Evolutionary conservation across 2,329 filamentous ascomycete genomes (phyloP), one percentile per base, ranked within the genome.

Genomic region (Cryphonectria naterciae): DNA sequence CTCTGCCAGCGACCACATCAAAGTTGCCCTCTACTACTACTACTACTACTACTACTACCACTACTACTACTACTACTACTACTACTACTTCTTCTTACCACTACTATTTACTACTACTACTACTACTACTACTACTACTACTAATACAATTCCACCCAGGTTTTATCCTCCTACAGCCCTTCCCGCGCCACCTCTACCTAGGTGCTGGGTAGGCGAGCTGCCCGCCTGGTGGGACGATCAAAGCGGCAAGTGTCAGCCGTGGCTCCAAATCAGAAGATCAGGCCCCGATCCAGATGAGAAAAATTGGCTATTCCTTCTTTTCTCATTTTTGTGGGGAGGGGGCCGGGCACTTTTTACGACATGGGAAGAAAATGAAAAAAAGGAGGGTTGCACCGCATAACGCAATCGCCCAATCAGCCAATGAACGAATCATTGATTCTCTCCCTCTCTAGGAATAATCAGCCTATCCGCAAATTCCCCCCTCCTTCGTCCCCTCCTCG

Each of bases 211-310:
- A 13, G 32, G n/a, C 61, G 61, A 43, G 22, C 41, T 28, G 58
- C 15, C 46, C 58, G 58, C 58, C 58, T 61, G 58, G 56, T 60
- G 56, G 28, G 32, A 37, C n/a, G 63, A 65, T 65, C 63, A 65
- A 65, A 65, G 63, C 63, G 63, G 63, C 63, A 65, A 65, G 63
- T 65, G 63, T 65, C 63, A 65, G 63, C 63, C 63, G 63, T 65
- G 63, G 63, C 43, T 43, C 41, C 58, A 37, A 22, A 39, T 6
- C 19, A 22, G 35, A 61, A 61, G 63, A n/a, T 35, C 63, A 49
- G 25, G 63, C 63, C 63, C 19, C 8, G 39, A 22, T 41, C 1
- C 28, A 25, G 15, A 17, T 46, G 15, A 11, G 11, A 10, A 32
- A 19, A 37, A n/a, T 11, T 39, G 25, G 58, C 58, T 49, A n/a